Percentiles rank a stretch among this genome's conserved stretches.
Conservation (phyloP, 108 stramenopile species). For the Nitzschia inconspicua region DNA sequence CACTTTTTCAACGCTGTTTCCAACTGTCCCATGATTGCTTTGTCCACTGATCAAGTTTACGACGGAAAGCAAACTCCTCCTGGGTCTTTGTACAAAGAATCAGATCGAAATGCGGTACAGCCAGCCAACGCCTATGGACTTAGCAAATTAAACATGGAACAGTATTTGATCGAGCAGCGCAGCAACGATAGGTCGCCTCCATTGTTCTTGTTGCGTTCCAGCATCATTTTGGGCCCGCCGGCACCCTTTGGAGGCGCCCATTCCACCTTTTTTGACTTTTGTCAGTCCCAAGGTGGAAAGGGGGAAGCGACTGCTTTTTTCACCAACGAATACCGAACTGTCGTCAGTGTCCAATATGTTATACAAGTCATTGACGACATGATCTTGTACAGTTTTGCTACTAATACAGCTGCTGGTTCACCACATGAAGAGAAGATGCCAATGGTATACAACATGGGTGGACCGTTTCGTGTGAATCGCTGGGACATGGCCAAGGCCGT, state of each 20-base stretch:
- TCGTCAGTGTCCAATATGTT: constrained; percentile 50
- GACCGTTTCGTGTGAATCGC: constrained; percentile 55
- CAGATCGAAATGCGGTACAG: constrained; percentile 12
- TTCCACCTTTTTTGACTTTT: constrained; percentile 76
- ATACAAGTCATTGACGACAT: constrained; percentile 37
- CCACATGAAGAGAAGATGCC: background rate
- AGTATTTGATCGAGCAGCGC: constrained; percentile 14
- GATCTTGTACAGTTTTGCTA: background rate
- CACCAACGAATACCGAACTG: constrained; percentile 62
- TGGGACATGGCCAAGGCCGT: constrained; percentile 62
- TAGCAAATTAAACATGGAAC: constrained; percentile 66
- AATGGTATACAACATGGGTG: constrained; percentile 69
- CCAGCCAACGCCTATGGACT: constrained; percentile 72
- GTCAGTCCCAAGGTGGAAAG: constrained; percentile 20
- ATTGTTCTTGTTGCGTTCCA: constrained; percentile 51
- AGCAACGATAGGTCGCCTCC: background rate
- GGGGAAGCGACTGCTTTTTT: constrained; percentile 38
- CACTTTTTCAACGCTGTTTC: constrained; percentile 33
- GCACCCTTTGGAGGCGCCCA: constrained; percentile 50
- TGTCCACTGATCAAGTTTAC: constrained; percentile 86
- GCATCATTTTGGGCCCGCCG: constrained; percentile 66
- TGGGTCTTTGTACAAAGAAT: constrained; percentile 35
- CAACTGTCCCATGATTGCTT: constrained; percentile 21
- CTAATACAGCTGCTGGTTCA: background rate
- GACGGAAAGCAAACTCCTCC: constrained; percentile 29